A percentile compares a stretch with the other conserved stretches of the same genome.
These are phyloP conservation scores for Citrus maxima DNA, from an alignment of 345 rosid genomes.

Conservation along the genomic window DNA sequence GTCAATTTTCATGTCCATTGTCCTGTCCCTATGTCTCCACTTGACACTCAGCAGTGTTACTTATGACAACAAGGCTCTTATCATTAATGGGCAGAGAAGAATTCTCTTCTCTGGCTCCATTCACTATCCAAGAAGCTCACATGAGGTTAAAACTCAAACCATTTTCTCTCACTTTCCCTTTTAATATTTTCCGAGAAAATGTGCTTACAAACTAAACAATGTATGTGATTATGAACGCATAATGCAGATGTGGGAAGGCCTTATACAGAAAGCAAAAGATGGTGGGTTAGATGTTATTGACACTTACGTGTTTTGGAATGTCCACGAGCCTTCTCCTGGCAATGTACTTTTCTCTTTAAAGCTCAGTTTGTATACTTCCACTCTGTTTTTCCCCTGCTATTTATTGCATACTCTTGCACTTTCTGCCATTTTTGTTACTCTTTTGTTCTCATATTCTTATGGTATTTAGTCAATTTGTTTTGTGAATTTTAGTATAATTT, in stretches of 20 bases:
- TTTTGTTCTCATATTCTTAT: not conserved
- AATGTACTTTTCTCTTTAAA: constrained; percentile 32
- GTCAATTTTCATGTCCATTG: constrained; percentile 21
- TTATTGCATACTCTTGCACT: not conserved
- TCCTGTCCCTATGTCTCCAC: constrained; percentile 20
- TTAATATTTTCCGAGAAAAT: not conserved
- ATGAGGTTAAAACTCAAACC: constrained; percentile 26
- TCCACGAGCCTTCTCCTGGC: constrained; percentile 70
- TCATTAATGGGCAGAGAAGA: constrained; percentile 52
- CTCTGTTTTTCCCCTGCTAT: not conserved
- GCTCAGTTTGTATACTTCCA: not conserved
- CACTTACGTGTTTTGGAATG: constrained; percentile 72
- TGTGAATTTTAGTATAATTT: constrained; percentile 46
- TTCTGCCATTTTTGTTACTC: not conserved
- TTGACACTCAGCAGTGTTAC: constrained; percentile 32
- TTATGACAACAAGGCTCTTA: constrained; percentile 51
- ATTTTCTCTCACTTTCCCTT: not conserved
- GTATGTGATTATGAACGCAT: not conserved
- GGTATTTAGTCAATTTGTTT: not conserved
- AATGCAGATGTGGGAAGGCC: constrained; percentile 75
- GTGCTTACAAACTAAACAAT: not conserved
- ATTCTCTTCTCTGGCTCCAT: constrained; percentile 68
- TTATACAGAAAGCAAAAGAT: constrained; percentile 56
- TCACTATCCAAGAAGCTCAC: constrained; percentile 76
- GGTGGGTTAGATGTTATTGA: constrained; percentile 71